phyloP scores from a whole-genome alignment of 2,329 filamentous ascomycete species.

The Colletotrichum paranaense region DNA sequence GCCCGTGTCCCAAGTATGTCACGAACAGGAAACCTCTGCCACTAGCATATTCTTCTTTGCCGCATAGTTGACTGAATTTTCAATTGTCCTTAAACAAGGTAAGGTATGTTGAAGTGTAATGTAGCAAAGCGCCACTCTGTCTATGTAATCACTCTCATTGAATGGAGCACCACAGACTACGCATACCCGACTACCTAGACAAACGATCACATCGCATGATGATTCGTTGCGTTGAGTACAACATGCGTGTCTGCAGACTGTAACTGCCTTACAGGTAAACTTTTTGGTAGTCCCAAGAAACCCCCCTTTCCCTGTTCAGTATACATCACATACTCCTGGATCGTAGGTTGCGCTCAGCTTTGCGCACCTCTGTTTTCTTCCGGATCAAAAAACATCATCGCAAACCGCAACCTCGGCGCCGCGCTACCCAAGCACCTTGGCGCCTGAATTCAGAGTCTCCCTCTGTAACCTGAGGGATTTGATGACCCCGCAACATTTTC shows the following conservation, averaged over 20 bases:
- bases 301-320: not conserved
- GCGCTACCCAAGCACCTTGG: not conserved
- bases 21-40: not conserved
- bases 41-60: not conserved
- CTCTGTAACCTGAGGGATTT: not conserved
- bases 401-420: not conserved
- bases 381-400: not conserved
- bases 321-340: not conserved
- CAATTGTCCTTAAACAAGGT: not conserved
- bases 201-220: not conserved
- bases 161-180: not conserved
- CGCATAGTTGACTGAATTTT: not conserved
- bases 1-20: not conserved
- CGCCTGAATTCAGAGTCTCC: not conserved
- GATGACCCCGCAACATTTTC: slow-evolving; percentile 20
- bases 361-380: not conserved
- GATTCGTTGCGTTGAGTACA: not conserved
- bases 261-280: slow-evolving; percentile 5
- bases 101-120: not conserved
- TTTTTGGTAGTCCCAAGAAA: not conserved
- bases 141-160: not conserved
- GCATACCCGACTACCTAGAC: not conserved
- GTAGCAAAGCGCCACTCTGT: not conserved
- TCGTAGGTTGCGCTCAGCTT: not conserved
- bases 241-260: not conserved